phyloP scores from a whole-genome alignment of 495 filamentous ascomycete genomes.

The Margaritispora aquatica region DNA sequence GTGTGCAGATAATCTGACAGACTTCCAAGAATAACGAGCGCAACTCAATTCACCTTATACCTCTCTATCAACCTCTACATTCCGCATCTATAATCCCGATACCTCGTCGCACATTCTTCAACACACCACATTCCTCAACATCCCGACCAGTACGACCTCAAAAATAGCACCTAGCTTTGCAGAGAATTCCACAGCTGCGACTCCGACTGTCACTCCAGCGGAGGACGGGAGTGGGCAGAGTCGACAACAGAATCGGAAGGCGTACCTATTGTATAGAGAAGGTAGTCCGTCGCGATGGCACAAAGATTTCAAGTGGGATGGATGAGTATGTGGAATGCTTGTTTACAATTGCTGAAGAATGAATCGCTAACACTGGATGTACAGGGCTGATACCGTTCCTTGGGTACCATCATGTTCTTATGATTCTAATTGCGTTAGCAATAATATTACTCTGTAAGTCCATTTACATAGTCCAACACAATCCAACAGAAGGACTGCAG shows the following conservation, averaged over 20 bases:
- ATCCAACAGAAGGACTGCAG: neutral
- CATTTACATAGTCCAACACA: neutral
- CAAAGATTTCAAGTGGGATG: conserved; percentile 23
- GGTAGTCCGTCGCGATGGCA: conserved; percentile 15
- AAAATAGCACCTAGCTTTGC: conserved; percentile 15
- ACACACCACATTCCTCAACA: conserved; percentile 1
- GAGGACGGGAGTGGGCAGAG: conserved; percentile 26
- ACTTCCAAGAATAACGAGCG: conserved; percentile 8
- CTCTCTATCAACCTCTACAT: neutral
- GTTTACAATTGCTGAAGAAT: neutral
- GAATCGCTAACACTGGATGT: conserved; percentile 15
- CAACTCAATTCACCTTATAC: neutral
- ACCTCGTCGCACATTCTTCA: conserved; percentile 5
- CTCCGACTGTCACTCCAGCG: conserved; percentile 26
- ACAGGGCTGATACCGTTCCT: conserved; percentile 87
- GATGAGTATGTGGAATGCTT: conserved; percentile 19
- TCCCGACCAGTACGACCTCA: too few species aligned
- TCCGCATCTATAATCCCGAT: conserved; percentile 13
- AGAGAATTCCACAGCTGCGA: conserved; percentile 25
- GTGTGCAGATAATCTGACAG: conserved; percentile 15
- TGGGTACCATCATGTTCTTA: conserved; percentile 97
- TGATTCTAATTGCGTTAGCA: conserved; percentile 90
- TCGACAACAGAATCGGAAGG: conserved; percentile 8
- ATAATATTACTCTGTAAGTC: conserved; percentile 92
- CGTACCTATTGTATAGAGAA: conserved; percentile 20